phyloP scores from a whole-genome alignment of 352 stramenopile species.

The Phytophthora citricola region DNA sequence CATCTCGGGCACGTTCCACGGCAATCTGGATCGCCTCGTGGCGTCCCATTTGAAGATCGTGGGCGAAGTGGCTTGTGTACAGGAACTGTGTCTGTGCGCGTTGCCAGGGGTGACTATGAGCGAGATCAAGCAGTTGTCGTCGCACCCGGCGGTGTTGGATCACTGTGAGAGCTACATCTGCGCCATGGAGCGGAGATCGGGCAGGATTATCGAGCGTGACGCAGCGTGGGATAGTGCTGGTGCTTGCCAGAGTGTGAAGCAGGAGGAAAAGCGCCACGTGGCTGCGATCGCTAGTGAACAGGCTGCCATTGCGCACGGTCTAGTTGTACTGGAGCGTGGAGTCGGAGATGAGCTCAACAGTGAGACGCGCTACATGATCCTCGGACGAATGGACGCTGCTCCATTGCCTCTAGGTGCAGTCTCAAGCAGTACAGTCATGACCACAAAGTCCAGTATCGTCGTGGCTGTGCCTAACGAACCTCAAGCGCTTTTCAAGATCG shows the following conservation, averaged over 20 bases:
- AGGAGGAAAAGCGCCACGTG: constrained; percentile 52
- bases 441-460: constrained; percentile 74
- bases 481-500: constrained; percentile 79
- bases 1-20: constrained; percentile 77
- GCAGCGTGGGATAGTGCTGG: constrained; percentile 73
- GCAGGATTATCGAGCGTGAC: constrained; percentile 65
- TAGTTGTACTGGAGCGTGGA: constrained; percentile 61
- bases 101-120: constrained; percentile 44
- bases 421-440: constrained; percentile 18
- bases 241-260: constrained; percentile 69
- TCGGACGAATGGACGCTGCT: constrained; percentile 55
- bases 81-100: constrained; percentile 71
- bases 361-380: constrained; percentile 79
- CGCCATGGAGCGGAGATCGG: constrained; percentile 60
- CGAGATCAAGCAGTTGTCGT: constrained; percentile 64
- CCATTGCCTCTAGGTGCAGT: constrained; percentile 44
- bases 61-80: constrained; percentile 69
- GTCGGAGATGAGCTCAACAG: constrained; percentile 74
- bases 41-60: constrained; percentile 75
- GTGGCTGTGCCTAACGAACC: constrained; percentile 75
- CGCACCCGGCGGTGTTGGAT: constrained; percentile 68
- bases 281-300: constrained; percentile 75
- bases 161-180: constrained; percentile 74
- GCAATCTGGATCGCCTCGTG: constrained; percentile 71
- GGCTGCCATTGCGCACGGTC: constrained; percentile 55